Evolutionary conservation across 2,329 filamentous ascomycete species (phyloP).

Genomic region (Truncatella angustata): DNA sequence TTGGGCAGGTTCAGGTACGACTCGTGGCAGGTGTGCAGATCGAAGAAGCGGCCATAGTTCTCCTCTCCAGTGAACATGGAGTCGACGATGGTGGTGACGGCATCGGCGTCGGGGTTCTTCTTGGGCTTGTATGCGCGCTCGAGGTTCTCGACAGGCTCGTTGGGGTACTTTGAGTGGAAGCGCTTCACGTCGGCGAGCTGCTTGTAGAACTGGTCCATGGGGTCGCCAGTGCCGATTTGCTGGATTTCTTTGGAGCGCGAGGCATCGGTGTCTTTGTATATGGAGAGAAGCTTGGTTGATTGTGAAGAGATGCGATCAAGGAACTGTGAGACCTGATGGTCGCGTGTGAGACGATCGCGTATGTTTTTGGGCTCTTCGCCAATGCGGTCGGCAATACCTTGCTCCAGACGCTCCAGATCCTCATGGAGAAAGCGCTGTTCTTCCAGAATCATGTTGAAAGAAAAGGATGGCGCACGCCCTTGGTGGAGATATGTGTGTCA

Average conservation of each 20-base stretch:
- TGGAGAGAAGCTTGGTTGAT: conserved; percentile 73
- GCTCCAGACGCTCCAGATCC: conserved; percentile 93
- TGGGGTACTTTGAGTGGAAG: conserved; percentile 88
- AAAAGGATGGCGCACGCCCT: too few species aligned
- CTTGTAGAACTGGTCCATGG: conserved; percentile 88
- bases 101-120: conserved; percentile 62
- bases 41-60: conserved; percentile 87
- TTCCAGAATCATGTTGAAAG: conserved; percentile 73
- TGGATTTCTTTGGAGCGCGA: conserved; percentile 77
- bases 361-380: conserved; percentile 87
- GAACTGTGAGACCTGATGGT: conserved; percentile 88
- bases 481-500: not conserved
- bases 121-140: conserved; percentile 84
- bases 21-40: conserved; percentile 81
- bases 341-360: conserved; percentile 82
- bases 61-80: conserved; percentile 96
- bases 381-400: conserved; percentile 86
- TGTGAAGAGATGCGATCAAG: conserved; percentile 85
- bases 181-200: conserved; percentile 78
- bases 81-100: conserved; percentile 71
- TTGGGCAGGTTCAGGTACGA: conserved; percentile 86
- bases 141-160: conserved; percentile 92
- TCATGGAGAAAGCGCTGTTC: conserved; percentile 93
- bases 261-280: conserved; percentile 79
- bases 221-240: conserved; percentile 77